Evolutionary conservation across 2,329 filamentous ascomycete genomes (phyloP).

Genomic region (Ophiostoma australiae): DNA sequence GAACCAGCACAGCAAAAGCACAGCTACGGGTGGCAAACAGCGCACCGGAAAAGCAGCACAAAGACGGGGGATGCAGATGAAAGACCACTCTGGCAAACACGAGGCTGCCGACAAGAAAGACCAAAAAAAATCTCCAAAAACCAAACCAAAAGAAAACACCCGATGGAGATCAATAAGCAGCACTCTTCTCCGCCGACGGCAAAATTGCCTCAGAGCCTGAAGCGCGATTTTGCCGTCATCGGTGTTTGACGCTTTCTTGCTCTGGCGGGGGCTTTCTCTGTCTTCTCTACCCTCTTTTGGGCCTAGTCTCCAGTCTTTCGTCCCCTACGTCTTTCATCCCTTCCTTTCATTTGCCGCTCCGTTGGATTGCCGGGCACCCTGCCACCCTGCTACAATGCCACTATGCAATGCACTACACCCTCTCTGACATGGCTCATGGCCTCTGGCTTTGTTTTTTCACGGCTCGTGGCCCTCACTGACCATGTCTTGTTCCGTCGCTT

Average conservation of each 20-base stretch:
- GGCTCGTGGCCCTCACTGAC: constrained; percentile 9
- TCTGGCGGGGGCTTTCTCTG: background rate
- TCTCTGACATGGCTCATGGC: background rate
- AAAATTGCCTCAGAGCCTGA: constrained; percentile 10
- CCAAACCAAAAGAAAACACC: background rate
- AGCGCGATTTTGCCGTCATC: constrained; percentile 14
- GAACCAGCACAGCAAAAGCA: background rate
- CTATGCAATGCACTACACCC: background rate
- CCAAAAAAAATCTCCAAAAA: background rate
- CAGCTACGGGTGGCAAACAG: constrained; percentile 11
- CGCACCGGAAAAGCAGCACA: constrained; percentile 1
- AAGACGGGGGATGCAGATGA: background rate
- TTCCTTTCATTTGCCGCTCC: constrained; percentile 6
- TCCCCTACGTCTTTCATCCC: background rate
- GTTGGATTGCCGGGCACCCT: constrained; percentile 11
- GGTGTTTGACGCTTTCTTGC: constrained; percentile 7
- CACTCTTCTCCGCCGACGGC: constrained; percentile 4
- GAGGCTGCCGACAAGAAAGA: background rate
- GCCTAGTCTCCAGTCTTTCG: constrained; percentile 8
- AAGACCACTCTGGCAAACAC: background rate
- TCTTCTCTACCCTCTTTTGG: background rate
- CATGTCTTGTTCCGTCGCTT: constrained; percentile 7
- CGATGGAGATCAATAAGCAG: background rate
- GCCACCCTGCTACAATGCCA: background rate
- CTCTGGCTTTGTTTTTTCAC: background rate